Conservation (phyloP, 768 basidiomycete species). For the Mycena pura region DNA sequence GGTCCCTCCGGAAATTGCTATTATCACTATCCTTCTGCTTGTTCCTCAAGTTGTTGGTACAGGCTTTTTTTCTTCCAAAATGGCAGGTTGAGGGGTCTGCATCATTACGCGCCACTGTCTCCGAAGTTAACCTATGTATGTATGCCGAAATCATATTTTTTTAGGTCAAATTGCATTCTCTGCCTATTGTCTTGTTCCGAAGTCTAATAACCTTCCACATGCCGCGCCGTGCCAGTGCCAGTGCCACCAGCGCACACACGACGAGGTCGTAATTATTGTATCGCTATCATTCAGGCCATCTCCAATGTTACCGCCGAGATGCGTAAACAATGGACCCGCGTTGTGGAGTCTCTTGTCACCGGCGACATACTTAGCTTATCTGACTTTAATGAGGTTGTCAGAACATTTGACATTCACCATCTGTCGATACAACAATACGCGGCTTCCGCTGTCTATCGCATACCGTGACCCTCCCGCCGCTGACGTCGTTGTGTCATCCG, state of each 20-base stretch:
- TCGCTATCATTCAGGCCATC: constrained; percentile 9
- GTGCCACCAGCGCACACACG: too few relatives aligned
- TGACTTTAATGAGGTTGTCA: constrained; percentile 22
- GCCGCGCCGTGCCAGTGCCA: neutral
- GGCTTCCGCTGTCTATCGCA: constrained; percentile 9
- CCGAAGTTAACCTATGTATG: neutral
- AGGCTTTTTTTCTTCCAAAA: neutral
- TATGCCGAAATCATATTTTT: neutral
- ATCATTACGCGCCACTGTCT: constrained; percentile 8
- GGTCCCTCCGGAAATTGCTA: constrained; percentile 1
- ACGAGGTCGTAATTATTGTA: neutral
- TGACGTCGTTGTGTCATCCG: neutral
- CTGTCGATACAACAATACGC: constrained; percentile 22
- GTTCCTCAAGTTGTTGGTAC: too few relatives aligned
- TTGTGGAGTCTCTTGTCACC: constrained; percentile 8
- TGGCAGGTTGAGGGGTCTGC: neutral
- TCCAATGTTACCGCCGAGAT: neutral
- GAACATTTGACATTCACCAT: constrained; percentile 23
- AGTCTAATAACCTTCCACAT: constrained; percentile 17
- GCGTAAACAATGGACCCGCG: neutral
- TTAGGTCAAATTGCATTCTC: neutral
- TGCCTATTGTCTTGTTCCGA: neutral
- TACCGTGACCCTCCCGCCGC: constrained; percentile 2
- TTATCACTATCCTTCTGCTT: neutral
- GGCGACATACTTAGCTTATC: constrained; percentile 19